Percentiles rank a stretch among this genome's conserved stretches.
phyloP scores from a whole-genome alignment of 2,329 filamentous ascomycete species.

The Arthroderma sp. region DNA sequence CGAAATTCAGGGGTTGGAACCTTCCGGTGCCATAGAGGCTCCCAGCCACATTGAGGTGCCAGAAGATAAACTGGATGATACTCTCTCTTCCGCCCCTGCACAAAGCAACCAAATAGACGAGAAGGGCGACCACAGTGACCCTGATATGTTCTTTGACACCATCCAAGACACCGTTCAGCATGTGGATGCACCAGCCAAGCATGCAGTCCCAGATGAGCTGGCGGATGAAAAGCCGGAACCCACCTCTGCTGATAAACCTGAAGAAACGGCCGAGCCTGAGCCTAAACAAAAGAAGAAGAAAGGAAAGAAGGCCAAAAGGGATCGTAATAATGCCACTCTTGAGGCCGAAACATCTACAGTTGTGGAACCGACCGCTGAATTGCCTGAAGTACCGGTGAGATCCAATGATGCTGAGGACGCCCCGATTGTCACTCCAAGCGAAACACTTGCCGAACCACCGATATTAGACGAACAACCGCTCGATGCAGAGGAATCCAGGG shows the following conservation, averaged over 20 bases:
- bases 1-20: neutral
- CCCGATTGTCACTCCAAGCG: neutral
- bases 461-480: neutral
- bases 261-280: neutral
- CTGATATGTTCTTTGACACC: neutral
- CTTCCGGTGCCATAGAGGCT: neutral
- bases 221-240: neutral
- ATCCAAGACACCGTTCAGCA: neutral
- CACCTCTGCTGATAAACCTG: neutral
- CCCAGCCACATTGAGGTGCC: neutral
- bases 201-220: neutral
- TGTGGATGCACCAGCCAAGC: neutral
- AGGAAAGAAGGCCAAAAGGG: conserved; percentile 7
- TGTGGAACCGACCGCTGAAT: neutral
- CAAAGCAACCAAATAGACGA: neutral
- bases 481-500: neutral
- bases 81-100: neutral
- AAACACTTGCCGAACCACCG: neutral
- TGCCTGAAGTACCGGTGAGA: neutral
- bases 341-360: neutral
- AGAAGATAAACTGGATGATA: neutral
- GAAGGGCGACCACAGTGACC: neutral
- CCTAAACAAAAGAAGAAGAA: conserved; percentile 14
- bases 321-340: neutral
- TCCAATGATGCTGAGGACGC: neutral